A percentile compares a stretch with the other conserved stretches of the same genome.
Conservation (phyloP, 768 basidiomycete genomes). For the Boletus rufocinnamomeus region DNA sequence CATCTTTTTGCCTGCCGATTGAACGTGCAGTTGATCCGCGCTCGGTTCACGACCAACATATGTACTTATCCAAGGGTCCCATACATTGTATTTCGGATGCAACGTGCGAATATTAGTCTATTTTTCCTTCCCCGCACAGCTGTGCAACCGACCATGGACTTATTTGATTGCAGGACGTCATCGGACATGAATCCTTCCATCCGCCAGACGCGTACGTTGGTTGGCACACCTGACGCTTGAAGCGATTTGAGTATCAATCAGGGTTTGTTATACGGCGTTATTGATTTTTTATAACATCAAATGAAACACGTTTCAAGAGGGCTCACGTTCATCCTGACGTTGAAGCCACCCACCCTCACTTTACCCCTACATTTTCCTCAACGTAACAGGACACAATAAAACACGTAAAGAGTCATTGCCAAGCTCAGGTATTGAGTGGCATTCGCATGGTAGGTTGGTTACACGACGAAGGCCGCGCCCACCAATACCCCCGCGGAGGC, state of each 20-base stretch:
- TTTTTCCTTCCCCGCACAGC: not conserved
- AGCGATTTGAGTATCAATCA: not conserved
- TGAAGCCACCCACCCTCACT: not conserved
- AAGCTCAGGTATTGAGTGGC: not conserved
- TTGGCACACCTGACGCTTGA: not conserved
- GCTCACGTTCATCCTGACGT: no score
- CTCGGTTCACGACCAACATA: no score
- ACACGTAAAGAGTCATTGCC: not conserved
- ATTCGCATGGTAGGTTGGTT: not conserved
- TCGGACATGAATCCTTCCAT: not conserved
- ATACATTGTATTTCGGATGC: not conserved
- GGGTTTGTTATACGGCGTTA: not conserved
- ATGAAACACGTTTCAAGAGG: not conserved
- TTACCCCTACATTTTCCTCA: not conserved
- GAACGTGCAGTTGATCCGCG: no score
- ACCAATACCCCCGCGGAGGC: slow-evolving; percentile 29
- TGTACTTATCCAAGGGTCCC: no score
- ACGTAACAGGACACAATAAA: not conserved
- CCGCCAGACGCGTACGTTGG: not conserved
- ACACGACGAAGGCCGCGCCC: slow-evolving; percentile 30
- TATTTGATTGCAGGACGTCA: not conserved
- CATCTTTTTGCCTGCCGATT: not conserved
- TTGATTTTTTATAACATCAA: not conserved
- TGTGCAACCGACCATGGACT: not conserved
- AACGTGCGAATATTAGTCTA: not conserved